A percentile compares a stretch with the other conserved stretches of the same genome.
Evolutionary conservation across 306 rosid species (phyloP).

Genomic region (Cucurbita maxima): DNA sequence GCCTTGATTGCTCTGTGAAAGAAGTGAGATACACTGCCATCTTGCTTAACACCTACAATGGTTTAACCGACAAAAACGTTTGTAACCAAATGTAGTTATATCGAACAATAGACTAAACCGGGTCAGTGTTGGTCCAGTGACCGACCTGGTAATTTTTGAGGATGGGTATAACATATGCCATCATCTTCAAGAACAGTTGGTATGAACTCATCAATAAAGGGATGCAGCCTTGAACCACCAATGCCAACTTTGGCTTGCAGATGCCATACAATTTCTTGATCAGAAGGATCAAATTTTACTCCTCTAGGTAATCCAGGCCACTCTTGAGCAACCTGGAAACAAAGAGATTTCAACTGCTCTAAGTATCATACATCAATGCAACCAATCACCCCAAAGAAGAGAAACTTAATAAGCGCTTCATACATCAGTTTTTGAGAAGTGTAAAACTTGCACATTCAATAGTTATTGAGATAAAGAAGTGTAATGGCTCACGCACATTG

Average conservation of each 20-base stretch:
- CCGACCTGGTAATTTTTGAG: constrained; percentile 10
- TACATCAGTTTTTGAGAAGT: background rate
- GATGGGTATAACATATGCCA: constrained; percentile 14
- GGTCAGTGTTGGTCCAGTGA: background rate
- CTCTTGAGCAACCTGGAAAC: constrained; percentile 11
- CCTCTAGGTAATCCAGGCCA: constrained; percentile 13
- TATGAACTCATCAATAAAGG: constrained; percentile 10
- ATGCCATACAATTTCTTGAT: constrained; percentile 7
- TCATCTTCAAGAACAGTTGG: constrained; percentile 1
- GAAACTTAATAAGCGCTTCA: background rate
- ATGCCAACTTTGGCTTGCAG: constrained; percentile 9
- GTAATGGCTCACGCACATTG: too few relatives aligned
- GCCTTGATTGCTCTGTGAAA: constrained; percentile 61
- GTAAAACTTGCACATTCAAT: background rate
- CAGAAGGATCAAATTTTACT: constrained; percentile 15
- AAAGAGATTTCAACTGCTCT: constrained; percentile 3
- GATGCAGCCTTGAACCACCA: constrained; percentile 4
- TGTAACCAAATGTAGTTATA: background rate
- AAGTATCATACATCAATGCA: background rate
- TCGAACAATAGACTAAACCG: background rate
- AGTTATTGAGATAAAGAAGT: background rate
- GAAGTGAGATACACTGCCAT: constrained; percentile 49
- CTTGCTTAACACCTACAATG: constrained; percentile 40
- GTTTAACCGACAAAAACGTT: background rate
- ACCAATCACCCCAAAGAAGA: background rate